Percentiles rank a stretch among this genome's conserved stretches.
These are phyloP conservation scores for Termitomyces sp. DNA, from an alignment of 768 basidiomycete species.

Conservation along the genomic window DNA sequence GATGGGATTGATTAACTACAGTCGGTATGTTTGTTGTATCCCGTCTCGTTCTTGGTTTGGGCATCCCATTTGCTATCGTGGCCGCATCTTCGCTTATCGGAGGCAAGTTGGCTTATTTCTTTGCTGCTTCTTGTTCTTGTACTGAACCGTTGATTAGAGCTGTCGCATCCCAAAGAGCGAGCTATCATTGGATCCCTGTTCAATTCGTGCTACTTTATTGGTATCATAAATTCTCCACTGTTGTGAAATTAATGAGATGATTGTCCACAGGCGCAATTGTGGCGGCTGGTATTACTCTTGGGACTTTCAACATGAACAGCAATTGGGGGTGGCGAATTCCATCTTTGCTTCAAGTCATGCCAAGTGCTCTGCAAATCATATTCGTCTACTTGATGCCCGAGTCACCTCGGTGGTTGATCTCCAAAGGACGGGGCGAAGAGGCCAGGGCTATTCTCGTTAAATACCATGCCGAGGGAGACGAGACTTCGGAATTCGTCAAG, in stretches of 20 bases:
- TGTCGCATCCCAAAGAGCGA: slow-evolving; percentile 70
- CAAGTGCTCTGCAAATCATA: slow-evolving; percentile 48
- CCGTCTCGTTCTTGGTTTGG: slow-evolving; percentile 55
- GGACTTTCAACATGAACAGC: slow-evolving; percentile 55
- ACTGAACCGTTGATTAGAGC: slow-evolving; percentile 31
- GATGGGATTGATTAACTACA: slow-evolving; percentile 15
- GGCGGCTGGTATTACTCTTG: slow-evolving; percentile 58
- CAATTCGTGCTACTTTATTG: slow-evolving; percentile 62
- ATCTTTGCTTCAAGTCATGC: slow-evolving; percentile 54
- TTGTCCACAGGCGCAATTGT: slow-evolving; percentile 44
- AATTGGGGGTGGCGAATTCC: slow-evolving; percentile 74
- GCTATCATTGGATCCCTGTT: slow-evolving; percentile 61
- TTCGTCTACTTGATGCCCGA: slow-evolving; percentile 63
- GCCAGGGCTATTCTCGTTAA: slow-evolving; percentile 46
- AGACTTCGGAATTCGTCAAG: slow-evolving; percentile 49
- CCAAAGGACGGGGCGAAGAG: slow-evolving; percentile 49
- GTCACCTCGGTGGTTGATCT: slow-evolving; percentile 63
- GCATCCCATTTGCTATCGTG: slow-evolving; percentile 59
- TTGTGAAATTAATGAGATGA: neutral
- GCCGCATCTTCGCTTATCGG: slow-evolving; percentile 65
- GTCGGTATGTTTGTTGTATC: slow-evolving; percentile 60
- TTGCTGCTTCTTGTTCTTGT: neutral
- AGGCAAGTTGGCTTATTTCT: slow-evolving; percentile 24
- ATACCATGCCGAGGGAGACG: slow-evolving; percentile 61
- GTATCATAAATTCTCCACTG: slow-evolving; percentile 19